Base-by-base conservation (phyloP, 441 rosid genomes). In the Brassica balearica region DNA sequence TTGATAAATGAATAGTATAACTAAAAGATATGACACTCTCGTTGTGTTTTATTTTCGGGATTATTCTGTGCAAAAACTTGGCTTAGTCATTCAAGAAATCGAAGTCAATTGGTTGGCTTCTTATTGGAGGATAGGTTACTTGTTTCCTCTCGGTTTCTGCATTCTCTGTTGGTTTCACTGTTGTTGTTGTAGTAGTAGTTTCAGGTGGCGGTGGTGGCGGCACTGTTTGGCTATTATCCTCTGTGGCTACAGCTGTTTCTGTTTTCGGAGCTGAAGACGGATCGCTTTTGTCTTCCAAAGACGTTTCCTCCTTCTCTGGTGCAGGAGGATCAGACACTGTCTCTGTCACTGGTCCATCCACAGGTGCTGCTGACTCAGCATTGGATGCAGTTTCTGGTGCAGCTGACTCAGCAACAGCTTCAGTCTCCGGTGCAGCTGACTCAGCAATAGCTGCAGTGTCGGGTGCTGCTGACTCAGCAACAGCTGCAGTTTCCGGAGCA, bases 81-180 rank as follows among this genome's bases (percentile, higher is more conserved):
- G 56, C 61, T 74, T 75, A 80, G 69, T 55, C 69, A 60, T 80
- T 62, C 56, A 71, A 76, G 80, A 76, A 80, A 61, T 60, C 80
- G 41, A 80, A 76, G 0, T 75, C 80, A 59, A 71, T 75, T 60
- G 80, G 77, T 19, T 80, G 73, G 61, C 64, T 75, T 80, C 77
- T 76, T 61, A 71, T 71, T 46, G 83, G 83, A 60, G 83, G 80
- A 29, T 19, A 27, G 3, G 66, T 17, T 68, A 63, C 72, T 43
- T 62, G 55, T 65, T 10, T 74, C 80, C 34, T 80, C 71, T n/a
- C 61, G 0, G 80, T 46, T 75, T 60, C 48, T 56, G 58, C 80
- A 65, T 22, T 75, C 58, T 80, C 82, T 12, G 29, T 38, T 70
- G 83, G 69, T 19, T 71, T 75, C 74, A 65, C 69, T 74, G 82